phyloP scores from a whole-genome alignment of 805 yeast species.

The Schwanniomyces yamadae region DNA sequence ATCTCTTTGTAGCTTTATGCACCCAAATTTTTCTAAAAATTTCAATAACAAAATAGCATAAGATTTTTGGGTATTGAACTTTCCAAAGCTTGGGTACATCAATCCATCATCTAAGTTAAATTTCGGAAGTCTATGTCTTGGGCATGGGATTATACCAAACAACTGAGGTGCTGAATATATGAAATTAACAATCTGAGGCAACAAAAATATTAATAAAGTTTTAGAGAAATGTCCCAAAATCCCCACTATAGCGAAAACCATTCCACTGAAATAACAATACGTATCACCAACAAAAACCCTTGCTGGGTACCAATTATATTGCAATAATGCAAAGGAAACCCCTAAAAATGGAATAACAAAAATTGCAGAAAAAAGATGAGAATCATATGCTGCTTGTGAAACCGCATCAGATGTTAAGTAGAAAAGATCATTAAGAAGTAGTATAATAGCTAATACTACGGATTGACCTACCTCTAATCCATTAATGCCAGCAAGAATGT shows the following conservation, averaged over 20 bases:
- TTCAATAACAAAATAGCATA: conserved; percentile 31
- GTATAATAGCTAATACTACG: conserved; percentile 67
- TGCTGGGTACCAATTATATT: conserved; percentile 89
- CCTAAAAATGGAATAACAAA: conserved; percentile 85
- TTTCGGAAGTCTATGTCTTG: conserved; percentile 89
- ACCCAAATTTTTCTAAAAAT: conserved; percentile 45
- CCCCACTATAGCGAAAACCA: conserved; percentile 97
- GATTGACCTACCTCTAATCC: conserved; percentile 97
- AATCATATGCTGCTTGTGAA: conserved; percentile 58
- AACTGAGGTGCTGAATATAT: conserved; percentile 90
- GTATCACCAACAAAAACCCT: conserved; percentile 96
- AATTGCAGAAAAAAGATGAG: conserved; percentile 80
- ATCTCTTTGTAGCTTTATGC: conserved; percentile 42
- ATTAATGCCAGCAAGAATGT: conserved; percentile 92
- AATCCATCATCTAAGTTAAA: conserved; percentile 67
- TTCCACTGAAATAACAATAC: conserved; percentile 95
- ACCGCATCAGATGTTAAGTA: conserved; percentile 52
- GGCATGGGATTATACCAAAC: conserved; percentile 85
- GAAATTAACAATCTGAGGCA: conserved; percentile 91
- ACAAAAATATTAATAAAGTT: conserved; percentile 78
- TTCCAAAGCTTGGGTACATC: conserved; percentile 61
- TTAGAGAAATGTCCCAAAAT: conserved; percentile 95
- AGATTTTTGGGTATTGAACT: conserved; percentile 24
- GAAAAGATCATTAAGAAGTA: conserved; percentile 73
- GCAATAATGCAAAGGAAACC: conserved; percentile 71